Evolutionary conservation across 805 yeast species (phyloP).

Genomic region (Grigorovia jiainica): DNA sequence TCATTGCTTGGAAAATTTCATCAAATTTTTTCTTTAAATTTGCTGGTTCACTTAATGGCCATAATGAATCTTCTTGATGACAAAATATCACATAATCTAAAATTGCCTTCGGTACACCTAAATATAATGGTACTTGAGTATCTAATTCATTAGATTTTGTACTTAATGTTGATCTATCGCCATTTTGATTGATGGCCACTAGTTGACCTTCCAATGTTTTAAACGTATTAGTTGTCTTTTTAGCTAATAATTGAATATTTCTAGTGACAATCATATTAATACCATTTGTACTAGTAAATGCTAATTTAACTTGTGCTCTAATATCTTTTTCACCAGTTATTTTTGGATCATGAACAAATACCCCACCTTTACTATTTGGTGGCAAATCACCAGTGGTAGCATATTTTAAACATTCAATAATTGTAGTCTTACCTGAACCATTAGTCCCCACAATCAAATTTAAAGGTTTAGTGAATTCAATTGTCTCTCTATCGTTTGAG

Average conservation of each 20-base stretch:
- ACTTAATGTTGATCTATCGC: constrained; percentile 64
- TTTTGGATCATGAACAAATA: constrained; percentile 89
- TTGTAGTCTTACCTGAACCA: constrained; percentile 94
- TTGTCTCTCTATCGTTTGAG: constrained; percentile 72
- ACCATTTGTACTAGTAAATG: constrained; percentile 65
- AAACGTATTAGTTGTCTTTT: constrained; percentile 58
- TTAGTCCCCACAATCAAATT: constrained; percentile 92
- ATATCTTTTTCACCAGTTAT: constrained; percentile 67
- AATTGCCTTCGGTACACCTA: constrained; percentile 84
- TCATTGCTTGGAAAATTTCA: constrained; percentile 91
- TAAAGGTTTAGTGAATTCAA: constrained; percentile 81
- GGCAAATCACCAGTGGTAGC: constrained; percentile 95
- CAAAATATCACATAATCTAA: constrained; percentile 90
- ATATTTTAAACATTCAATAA: constrained; percentile 87
- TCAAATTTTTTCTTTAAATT: constrained; percentile 85
- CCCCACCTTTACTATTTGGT: constrained; percentile 93
- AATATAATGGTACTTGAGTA: constrained; percentile 62
- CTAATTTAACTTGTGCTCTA: constrained; percentile 82
- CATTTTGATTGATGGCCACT: constrained; percentile 47
- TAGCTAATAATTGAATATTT: constrained; percentile 64
- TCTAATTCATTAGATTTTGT: constrained; percentile 82
- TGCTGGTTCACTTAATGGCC: constrained; percentile 95
- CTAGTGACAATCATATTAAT: constrained; percentile 79
- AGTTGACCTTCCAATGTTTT: constrained; percentile 89
- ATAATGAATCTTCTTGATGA: constrained; percentile 91